phyloP scores from a whole-genome alignment of 306 rosid species.

The Cercis canadensis region DNA sequence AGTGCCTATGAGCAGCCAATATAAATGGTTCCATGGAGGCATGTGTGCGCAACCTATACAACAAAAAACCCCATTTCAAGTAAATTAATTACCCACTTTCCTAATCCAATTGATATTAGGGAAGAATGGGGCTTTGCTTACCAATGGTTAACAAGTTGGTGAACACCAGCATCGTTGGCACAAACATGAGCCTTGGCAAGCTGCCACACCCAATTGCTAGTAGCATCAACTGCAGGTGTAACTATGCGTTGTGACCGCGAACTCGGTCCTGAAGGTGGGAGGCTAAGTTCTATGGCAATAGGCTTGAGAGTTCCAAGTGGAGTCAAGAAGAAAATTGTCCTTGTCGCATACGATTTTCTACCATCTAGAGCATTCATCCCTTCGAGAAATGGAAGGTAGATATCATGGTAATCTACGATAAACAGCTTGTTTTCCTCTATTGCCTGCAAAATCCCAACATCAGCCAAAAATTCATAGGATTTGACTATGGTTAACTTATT shows the following conservation, averaged over 20 bases:
- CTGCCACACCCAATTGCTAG: conserved; percentile 86
- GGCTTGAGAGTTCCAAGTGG: conserved; percentile 78
- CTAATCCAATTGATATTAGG: not conserved
- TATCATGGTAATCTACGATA: conserved; percentile 84
- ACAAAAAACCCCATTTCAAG: not conserved
- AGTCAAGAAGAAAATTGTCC: conserved; percentile 73
- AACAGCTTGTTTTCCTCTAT: conserved; percentile 69
- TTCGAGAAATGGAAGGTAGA: conserved; percentile 82
- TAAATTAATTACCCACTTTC: not conserved
- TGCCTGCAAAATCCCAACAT: conserved; percentile 56
- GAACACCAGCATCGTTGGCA: conserved; percentile 92
- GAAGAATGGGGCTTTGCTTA: conserved; percentile 29
- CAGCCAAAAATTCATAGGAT: no score
- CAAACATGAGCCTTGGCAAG: conserved; percentile 94
- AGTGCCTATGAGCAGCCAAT: conserved; percentile 83
- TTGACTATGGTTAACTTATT: not conserved
- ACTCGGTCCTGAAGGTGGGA: conserved; percentile 66
- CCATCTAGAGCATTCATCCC: conserved; percentile 86
- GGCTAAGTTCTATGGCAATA: conserved; percentile 90
- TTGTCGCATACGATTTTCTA: conserved; percentile 88
- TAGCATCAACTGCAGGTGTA: conserved; percentile 77
- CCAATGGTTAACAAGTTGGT: conserved; percentile 97
- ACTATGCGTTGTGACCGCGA: conserved; percentile 67
- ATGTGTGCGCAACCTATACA: conserved; percentile 83
- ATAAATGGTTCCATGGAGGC: conserved; percentile 82